phyloP scores from a whole-genome alignment of 2,329 filamentous ascomycete genomes.

The Colletotrichum somersetense region DNA sequence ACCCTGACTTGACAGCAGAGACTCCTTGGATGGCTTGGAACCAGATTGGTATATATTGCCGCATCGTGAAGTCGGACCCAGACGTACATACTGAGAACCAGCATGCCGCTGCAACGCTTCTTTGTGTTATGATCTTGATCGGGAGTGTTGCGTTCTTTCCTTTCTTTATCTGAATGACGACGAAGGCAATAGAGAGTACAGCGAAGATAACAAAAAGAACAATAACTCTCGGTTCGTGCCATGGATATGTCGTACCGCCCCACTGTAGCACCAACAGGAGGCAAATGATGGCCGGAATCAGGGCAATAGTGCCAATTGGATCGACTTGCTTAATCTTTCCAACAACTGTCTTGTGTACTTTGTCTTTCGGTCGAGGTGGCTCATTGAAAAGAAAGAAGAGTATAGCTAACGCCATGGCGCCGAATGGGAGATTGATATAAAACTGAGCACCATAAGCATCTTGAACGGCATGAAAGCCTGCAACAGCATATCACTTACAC shows the following conservation, averaged over 20 bases:
- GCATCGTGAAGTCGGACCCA: constrained; percentile 44
- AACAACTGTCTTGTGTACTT: neutral
- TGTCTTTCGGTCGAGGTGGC: constrained; percentile 1
- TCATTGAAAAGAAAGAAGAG: too few relatives aligned
- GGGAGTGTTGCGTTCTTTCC: constrained; percentile 53
- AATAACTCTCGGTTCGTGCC: constrained; percentile 50
- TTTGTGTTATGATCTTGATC: constrained; percentile 51
- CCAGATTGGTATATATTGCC: constrained; percentile 52
- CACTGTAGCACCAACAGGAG: constrained; percentile 61
- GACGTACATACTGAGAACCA: constrained; percentile 45
- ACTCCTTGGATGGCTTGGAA: constrained; percentile 52
- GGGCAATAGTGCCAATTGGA: constrained; percentile 41
- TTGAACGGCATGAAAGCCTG: too few relatives aligned
- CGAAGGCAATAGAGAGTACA: constrained; percentile 48
- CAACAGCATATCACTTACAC: constrained; percentile 32
- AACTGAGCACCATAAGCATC: constrained; percentile 31
- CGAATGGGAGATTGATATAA: constrained; percentile 49
- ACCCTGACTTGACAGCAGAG: constrained; percentile 49
- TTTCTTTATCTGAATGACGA: constrained; percentile 50
- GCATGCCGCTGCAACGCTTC: constrained; percentile 46
- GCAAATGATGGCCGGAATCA: constrained; percentile 50
- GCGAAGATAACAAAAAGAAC: constrained; percentile 50
- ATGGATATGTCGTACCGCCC: constrained; percentile 52
- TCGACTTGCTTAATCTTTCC: constrained; percentile 44
- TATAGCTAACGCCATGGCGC: constrained; percentile 36